Evolutionary conservation across 352 stramenopile species (phyloP).

Genomic region (Phytophthora sp.): DNA sequence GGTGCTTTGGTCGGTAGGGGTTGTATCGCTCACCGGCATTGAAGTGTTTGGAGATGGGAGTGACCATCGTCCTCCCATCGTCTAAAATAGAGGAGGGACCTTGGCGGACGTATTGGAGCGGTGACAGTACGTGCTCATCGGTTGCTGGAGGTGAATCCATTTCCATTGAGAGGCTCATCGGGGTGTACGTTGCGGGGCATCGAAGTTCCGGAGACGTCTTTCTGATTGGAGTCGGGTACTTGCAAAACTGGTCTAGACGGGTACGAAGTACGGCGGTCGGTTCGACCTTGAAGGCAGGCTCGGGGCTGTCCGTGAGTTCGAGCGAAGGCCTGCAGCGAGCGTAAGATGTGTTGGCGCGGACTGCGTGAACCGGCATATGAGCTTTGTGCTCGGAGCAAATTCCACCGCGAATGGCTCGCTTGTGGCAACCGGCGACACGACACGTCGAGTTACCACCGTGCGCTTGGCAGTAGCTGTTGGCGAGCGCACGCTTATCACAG

Average conservation of each 20-base stretch:
- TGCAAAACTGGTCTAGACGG: neutral
- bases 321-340: conserved; percentile 20
- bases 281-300: conserved; percentile 21
- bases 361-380: neutral
- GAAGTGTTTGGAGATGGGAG: conserved; percentile 27
- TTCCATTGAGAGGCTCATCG: neutral
- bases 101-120: conserved; percentile 25
- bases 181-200: neutral
- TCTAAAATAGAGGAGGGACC: neutral
- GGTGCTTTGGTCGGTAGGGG: neutral
- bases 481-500: conserved; percentile 51
- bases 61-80: conserved; percentile 21
- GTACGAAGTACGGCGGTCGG: conserved; percentile 1
- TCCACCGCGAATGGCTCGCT: conserved; percentile 45
- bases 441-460: conserved; percentile 58
- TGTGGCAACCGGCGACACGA: conserved; percentile 28
- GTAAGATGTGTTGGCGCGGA: neutral
- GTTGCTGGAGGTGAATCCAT: neutral
- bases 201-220: conserved; percentile 9
- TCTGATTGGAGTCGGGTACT: neutral
- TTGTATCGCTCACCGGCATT: conserved; percentile 8
- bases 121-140: neutral
- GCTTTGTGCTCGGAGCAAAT: conserved; percentile 44
- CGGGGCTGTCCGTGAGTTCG: neutral
- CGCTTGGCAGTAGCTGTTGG: conserved; percentile 50